Evolutionary conservation across 1,284 basidiomycete genomes (phyloP), one percentile per base, ranked within the genome.

Genomic region (Exsudoporus floridanus): DNA sequence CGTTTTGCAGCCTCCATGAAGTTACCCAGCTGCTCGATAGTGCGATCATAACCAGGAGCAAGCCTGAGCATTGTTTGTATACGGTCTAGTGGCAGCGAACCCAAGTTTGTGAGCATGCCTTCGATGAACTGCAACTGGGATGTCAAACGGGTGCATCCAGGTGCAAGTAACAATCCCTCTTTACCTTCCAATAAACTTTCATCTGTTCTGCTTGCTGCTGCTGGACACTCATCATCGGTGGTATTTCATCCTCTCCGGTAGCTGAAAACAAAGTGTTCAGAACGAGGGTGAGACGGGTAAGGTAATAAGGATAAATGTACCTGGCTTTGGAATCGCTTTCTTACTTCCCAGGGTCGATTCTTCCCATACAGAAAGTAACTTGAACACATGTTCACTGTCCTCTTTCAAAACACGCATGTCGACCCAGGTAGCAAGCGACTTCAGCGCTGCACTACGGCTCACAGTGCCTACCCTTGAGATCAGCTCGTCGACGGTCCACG

Each of bases 1-100:
- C 83, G 73, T 58, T 83, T 77, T 28, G 90, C 87, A 19, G 86
- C 83, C 57, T 92, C 87, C 80, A 95, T 80, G 61, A 94, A 91
- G 39, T 67, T 73, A 3, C 74, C 79, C 8, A 95, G 78, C 64
- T 94, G 90, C 31, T 92, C 91, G 8, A 82, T 67, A 2, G 83
- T 85, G 56, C 84, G 81, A 60, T 92, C 83, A 67, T 94, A 94
- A 3, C 82, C 83, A 12, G 86, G 88, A 12, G 87, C 88, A 64
- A 91, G 82, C 64, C 81, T 86, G 50, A 95, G 76, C 84, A 92
- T 92, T 2, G 80, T 78, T 62, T 95, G 92, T 61, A 95, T 91
- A 13, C 87, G 80, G 52, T 89, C 84, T 35, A 90, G 62, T 3
- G 85, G 78, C 23, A 93, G 75, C 1, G 82, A 70, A 7, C 88